These are phyloP conservation scores for Termitomyces sp. DNA, from an alignment of 768 basidiomycete genomes.

Conservation along the genomic window DNA sequence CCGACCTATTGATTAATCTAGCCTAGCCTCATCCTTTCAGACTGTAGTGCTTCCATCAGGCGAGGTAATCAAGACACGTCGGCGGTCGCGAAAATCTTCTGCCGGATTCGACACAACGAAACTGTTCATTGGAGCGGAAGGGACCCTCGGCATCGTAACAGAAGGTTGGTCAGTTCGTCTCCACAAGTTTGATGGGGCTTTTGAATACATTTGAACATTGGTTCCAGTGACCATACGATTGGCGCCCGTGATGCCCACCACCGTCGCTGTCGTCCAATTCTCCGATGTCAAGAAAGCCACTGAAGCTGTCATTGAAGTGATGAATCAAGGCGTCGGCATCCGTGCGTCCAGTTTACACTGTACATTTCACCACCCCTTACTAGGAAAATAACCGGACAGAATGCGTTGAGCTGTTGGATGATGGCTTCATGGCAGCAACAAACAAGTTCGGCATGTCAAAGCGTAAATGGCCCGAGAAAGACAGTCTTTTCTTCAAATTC, in stretches of 20 bases:
- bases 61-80: conserved; percentile 86
- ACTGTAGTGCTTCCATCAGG: conserved; percentile 89
- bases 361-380: neutral
- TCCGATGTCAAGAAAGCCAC: conserved; percentile 72
- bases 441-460: conserved; percentile 53
- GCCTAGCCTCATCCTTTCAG: conserved; percentile 29
- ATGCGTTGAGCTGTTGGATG: conserved; percentile 83
- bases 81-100: conserved; percentile 75
- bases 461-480: conserved; percentile 56
- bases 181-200: neutral
- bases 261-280: conserved; percentile 81
- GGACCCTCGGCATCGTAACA: conserved; percentile 84
- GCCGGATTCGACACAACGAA: conserved; percentile 87
- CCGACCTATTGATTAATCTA: neutral
- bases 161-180: conserved; percentile 47
- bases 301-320: conserved; percentile 68
- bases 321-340: conserved; percentile 70
- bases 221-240: conserved; percentile 71
- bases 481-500: conserved; percentile 86
- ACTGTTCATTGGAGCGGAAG: conserved; percentile 79
- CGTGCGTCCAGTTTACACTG: conserved; percentile 48
- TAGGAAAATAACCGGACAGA: conserved; percentile 34
- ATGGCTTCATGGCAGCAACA: conserved; percentile 59
- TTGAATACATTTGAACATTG: neutral
- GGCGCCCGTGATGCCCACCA: conserved; percentile 77